A percentile compares a stretch with the other conserved stretches of the same genome.
Evolutionary conservation across 1,139 yeast genomes (phyloP).

Genomic region (Magnusiomyces fungicola): DNA sequence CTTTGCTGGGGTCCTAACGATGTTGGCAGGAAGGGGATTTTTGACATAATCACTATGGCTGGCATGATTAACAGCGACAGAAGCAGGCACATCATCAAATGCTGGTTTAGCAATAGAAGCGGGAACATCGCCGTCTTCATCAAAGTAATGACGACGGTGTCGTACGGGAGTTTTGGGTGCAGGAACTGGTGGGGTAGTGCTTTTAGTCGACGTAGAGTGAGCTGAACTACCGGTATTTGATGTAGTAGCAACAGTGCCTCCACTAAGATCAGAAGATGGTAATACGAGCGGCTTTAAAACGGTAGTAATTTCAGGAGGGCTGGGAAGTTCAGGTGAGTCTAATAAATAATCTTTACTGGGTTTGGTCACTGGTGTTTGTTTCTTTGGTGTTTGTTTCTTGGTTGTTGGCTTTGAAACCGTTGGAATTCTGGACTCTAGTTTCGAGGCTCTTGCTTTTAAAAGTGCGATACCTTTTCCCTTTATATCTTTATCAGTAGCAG

Average conservation of each 20-base stretch:
- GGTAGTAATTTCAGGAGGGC: too few species aligned
- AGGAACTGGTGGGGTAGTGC: neutral
- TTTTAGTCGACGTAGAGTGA: neutral
- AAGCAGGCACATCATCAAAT: neutral
- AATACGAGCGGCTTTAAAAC: too few species aligned
- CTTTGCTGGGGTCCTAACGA: too few species aligned
- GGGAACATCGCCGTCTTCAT: neutral
- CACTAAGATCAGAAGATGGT: too few species aligned
- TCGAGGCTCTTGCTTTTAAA: too few species aligned
- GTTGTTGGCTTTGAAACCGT: neutral
- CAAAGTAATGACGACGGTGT: neutral
- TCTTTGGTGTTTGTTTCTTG: neutral
- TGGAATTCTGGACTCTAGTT: too few species aligned
- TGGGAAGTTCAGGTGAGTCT: too few species aligned
- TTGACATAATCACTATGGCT: neutral
- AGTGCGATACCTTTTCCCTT: too few species aligned
- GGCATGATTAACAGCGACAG: neutral
- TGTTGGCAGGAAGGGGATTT: neutral
- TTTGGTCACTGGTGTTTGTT: neutral
- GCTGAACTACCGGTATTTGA: neutral
- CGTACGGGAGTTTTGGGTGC: neutral
- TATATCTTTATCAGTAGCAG: too few species aligned
- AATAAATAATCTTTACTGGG: neutral
- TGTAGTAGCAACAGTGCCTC: neutral
- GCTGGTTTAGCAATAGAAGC: too few species aligned